These are phyloP conservation scores for Calophaca sinica DNA, from an alignment of 306 rosid genomes.

Conservation along the genomic window DNA sequence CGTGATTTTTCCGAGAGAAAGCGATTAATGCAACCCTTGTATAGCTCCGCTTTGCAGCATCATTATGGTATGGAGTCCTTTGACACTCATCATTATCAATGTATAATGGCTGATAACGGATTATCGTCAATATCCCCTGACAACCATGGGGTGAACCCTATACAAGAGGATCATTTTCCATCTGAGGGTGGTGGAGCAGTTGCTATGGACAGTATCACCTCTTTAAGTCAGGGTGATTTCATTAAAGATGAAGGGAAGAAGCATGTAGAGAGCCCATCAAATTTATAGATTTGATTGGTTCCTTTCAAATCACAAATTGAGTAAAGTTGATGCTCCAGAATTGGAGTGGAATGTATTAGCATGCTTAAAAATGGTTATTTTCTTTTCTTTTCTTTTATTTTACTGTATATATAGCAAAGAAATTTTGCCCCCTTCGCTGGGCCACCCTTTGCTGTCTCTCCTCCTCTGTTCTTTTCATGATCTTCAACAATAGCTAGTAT, in stretches of 20 bases:
- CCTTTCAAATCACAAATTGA: conserved; percentile 35
- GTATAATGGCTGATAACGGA: conserved; percentile 48
- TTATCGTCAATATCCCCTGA: conserved; percentile 50
- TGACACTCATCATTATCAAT: conserved; percentile 55
- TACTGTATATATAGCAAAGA: conserved; percentile 57
- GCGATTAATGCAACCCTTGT: conserved; percentile 70
- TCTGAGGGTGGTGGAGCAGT: conserved; percentile 58
- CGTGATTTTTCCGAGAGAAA: conserved; percentile 64
- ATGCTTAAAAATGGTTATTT: conserved; percentile 41
- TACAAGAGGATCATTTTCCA: conserved; percentile 56
- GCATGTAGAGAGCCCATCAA: conserved; percentile 86
- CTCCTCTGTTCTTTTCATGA: conserved; percentile 30
- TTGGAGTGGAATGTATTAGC: conserved; percentile 39
- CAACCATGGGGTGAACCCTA: conserved; percentile 54
- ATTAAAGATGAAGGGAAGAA: conserved; percentile 66
- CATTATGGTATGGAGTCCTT: conserved; percentile 56
- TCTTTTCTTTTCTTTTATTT: conserved; percentile 41
- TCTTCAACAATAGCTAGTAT: conserved; percentile 42
- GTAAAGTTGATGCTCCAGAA: conserved; percentile 37
- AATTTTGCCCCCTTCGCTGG: conserved; percentile 11
- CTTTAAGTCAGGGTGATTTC: conserved; percentile 52
- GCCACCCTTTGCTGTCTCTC: conserved; percentile 21
- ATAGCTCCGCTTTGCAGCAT: conserved; percentile 66
- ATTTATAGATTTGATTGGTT: conserved; percentile 50
- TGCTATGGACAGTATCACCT: conserved; percentile 51